These are phyloP conservation scores for Castanea crenata DNA, from an alignment of 306 rosid genomes.

Conservation along the genomic window DNA sequence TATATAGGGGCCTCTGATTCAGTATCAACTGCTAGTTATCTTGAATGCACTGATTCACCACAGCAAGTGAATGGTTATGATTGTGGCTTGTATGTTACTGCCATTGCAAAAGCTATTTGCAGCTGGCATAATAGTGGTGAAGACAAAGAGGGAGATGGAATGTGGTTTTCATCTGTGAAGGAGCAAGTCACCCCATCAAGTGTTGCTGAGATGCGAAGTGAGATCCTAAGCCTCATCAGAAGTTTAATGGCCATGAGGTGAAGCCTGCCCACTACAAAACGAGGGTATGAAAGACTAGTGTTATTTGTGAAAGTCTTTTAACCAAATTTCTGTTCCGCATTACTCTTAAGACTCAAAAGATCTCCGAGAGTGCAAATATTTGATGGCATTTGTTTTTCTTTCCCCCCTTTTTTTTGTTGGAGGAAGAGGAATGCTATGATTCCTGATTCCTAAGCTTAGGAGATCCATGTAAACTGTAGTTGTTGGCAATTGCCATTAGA, in stretches of 20 bases:
- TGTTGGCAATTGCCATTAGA: not conserved
- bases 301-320: not conserved
- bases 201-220: constrained; percentile 58
- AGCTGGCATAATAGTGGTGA: constrained; percentile 44
- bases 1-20: constrained; percentile 36
- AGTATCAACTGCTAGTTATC: constrained; percentile 33
- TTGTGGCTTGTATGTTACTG: constrained; percentile 80
- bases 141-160: constrained; percentile 23
- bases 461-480: not conserved
- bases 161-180: constrained; percentile 64
- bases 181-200: constrained; percentile 55
- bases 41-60: constrained; percentile 60
- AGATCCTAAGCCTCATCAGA: constrained; percentile 55
- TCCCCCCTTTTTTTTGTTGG: not conserved
- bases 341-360: not conserved
- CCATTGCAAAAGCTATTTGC: constrained; percentile 66
- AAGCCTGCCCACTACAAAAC: not conserved
- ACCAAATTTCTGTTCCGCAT: constrained; percentile 5
- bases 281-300: not conserved
- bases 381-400: not conserved
- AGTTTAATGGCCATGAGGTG: constrained; percentile 55
- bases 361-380: not conserved
- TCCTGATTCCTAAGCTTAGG: not conserved
- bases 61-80: constrained; percentile 73
- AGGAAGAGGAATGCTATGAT: no score